These are phyloP conservation scores for Chalaropsis thielavioides DNA, from an alignment of 2,329 filamentous ascomycete species.

Conservation along the genomic window DNA sequence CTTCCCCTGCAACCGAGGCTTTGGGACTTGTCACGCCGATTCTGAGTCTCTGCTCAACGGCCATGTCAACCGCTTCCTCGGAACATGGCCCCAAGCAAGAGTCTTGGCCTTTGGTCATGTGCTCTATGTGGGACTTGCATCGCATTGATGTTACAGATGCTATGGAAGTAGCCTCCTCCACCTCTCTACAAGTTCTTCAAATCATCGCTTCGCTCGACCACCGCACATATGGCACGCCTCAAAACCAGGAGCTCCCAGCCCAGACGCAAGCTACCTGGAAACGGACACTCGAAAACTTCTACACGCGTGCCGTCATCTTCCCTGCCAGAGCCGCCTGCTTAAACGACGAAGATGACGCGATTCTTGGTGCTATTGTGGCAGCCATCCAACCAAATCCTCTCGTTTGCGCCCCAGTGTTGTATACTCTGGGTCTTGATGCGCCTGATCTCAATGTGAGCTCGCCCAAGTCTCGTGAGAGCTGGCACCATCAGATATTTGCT, in stretches of 20 bases:
- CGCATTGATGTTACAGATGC: constrained; percentile 35
- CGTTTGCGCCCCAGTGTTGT: constrained; percentile 32
- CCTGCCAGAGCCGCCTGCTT: constrained; percentile 36
- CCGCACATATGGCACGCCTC: constrained; percentile 2
- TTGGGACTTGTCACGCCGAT: constrained; percentile 33
- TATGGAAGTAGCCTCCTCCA: constrained; percentile 33
- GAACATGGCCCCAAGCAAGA: constrained; percentile 28
- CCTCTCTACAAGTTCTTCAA: constrained; percentile 28
- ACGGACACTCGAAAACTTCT: constrained; percentile 33
- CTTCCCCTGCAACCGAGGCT: constrained; percentile 33
- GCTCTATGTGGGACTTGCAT: constrained; percentile 39
- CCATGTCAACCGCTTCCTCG: constrained; percentile 24
- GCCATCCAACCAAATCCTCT: constrained; percentile 26
- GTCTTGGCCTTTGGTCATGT: constrained; percentile 34
- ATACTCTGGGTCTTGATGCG: constrained; percentile 27
- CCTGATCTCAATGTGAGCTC: constrained; percentile 15
- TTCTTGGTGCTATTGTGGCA: constrained; percentile 30
- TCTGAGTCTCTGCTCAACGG: constrained; percentile 31
- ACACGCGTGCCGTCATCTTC: constrained; percentile 37
- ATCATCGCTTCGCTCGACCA: constrained; percentile 22
- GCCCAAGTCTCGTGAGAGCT: constrained; percentile 26
- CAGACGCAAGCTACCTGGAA: constrained; percentile 27
- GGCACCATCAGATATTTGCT: constrained; percentile 29
- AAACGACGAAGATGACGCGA: constrained; percentile 29
- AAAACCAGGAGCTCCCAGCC: constrained; percentile 6